phyloP scores from a whole-genome alignment of 2,329 filamentous ascomycete genomes.

The Colletotrichum sp. region DNA sequence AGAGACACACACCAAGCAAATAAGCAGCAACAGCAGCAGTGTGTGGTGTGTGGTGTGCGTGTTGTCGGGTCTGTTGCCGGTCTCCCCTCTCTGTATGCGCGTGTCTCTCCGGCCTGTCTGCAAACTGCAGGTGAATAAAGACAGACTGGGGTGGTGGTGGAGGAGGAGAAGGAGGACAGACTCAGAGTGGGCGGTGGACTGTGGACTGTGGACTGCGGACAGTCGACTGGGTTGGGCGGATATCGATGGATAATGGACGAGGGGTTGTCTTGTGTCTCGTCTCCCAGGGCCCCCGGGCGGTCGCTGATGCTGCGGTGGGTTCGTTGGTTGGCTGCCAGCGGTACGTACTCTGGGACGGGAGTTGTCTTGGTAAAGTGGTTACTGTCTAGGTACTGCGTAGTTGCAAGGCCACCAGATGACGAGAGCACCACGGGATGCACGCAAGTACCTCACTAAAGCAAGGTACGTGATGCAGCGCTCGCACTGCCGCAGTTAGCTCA shows the following conservation, averaged over 20 bases:
- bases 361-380: not conserved
- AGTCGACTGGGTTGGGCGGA: not conserved
- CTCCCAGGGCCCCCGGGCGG: not conserved
- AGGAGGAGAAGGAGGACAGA: not conserved
- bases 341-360: not conserved
- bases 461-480: conserved; percentile 11
- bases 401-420: not conserved
- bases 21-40: not conserved
- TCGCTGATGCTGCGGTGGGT: not conserved
- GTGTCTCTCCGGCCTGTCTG: not conserved
- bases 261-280: conserved; percentile 1
- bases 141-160: not conserved
- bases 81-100: not conserved
- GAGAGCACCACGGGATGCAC: not conserved
- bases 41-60: not conserved
- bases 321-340: not conserved
- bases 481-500: conserved; percentile 11
- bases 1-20: not conserved
- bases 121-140: not conserved
- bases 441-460: conserved; percentile 14
- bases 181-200: not conserved
- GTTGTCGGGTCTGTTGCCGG: not conserved
- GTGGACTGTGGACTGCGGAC: not conserved
- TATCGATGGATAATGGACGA: not conserved
- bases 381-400: not conserved